A percentile compares a stretch with the other conserved stretches of the same genome.
These are phyloP conservation scores for Sungouiozyma intestinalis DNA, from an alignment of 805 yeast genomes.

Conservation along the genomic window DNA sequence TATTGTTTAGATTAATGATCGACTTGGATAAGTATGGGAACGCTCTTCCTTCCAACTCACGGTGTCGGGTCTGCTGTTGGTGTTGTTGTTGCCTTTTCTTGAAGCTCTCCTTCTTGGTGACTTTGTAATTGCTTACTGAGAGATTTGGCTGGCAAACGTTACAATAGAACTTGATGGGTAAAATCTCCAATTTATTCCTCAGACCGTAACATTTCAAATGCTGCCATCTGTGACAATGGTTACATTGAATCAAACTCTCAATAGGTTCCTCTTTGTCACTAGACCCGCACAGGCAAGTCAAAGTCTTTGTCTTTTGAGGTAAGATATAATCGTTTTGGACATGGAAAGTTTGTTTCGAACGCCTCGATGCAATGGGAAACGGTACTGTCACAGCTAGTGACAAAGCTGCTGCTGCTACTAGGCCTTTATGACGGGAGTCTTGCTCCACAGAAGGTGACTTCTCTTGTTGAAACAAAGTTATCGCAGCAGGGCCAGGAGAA, in stretches of 20 bases:
- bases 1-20: constrained; percentile 1
- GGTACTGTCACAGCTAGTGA: constrained; percentile 78
- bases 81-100: constrained; percentile 7
- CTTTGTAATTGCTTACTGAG: constrained; percentile 5
- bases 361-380: constrained; percentile 34
- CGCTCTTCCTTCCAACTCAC: neutral
- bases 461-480: constrained; percentile 19
- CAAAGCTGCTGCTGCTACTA: constrained; percentile 71
- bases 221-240: constrained; percentile 86
- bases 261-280: constrained; percentile 46
- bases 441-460: neutral
- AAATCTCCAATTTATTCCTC: constrained; percentile 58
- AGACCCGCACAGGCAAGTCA: constrained; percentile 79
- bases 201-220: constrained; percentile 83
- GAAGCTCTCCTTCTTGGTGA: constrained; percentile 7
- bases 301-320: constrained; percentile 70
- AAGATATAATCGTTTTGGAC: constrained; percentile 38
- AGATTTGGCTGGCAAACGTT: constrained; percentile 57
- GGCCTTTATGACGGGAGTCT: constrained; percentile 1
- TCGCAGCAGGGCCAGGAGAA: constrained; percentile 41
- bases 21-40: constrained; percentile 2
- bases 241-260: constrained; percentile 81
- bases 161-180: constrained; percentile 66
- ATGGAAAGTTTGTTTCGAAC: too few relatives aligned
- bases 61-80: neutral